phyloP scores from a whole-genome alignment of 306 rosid species.

The Oemleria cerasiformis region DNA sequence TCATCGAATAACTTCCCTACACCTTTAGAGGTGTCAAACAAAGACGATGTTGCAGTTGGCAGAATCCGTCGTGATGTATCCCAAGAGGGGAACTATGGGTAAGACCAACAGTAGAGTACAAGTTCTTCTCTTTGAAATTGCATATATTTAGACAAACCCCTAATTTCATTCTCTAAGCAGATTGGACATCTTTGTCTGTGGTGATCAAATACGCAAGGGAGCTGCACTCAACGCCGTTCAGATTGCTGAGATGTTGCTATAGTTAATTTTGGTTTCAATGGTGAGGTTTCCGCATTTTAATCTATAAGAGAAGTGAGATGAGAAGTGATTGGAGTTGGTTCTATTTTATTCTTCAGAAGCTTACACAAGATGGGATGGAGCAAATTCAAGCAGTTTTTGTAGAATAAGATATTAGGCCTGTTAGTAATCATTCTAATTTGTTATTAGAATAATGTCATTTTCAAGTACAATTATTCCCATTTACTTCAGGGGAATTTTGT shows the following conservation, averaged over 20 bases:
- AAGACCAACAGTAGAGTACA: neutral
- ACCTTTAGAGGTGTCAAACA: slow-evolving; percentile 88
- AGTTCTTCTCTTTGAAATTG: neutral
- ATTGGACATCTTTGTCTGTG: slow-evolving; percentile 91
- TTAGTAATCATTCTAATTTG: neutral
- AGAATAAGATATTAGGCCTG: slow-evolving; percentile 8
- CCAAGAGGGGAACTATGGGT: slow-evolving; percentile 87
- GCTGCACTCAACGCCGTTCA: slow-evolving; percentile 97
- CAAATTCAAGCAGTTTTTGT: slow-evolving; percentile 14
- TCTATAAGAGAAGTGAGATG: slow-evolving; percentile 8
- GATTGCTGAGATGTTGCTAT: slow-evolving; percentile 91
- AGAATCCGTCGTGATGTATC: slow-evolving; percentile 87
- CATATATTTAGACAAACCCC: slow-evolving; percentile 5
- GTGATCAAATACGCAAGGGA: slow-evolving; percentile 98
- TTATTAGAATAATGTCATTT: slow-evolving; percentile 2
- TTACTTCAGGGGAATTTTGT: slow-evolving; percentile 19
- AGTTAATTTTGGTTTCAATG: slow-evolving; percentile 1
- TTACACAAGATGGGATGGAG: neutral
- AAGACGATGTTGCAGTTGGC: slow-evolving; percentile 91
- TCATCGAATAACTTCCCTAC: slow-evolving; percentile 82
- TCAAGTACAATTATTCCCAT: neutral
- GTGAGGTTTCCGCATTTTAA: slow-evolving; percentile 6
- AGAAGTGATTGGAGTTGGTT: neutral
- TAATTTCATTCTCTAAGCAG: slow-evolving; percentile 39
- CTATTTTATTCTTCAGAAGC: slow-evolving; percentile 1